phyloP scores from a whole-genome alignment of 179 eudicot species.

The Dionaea muscipula region DNA sequence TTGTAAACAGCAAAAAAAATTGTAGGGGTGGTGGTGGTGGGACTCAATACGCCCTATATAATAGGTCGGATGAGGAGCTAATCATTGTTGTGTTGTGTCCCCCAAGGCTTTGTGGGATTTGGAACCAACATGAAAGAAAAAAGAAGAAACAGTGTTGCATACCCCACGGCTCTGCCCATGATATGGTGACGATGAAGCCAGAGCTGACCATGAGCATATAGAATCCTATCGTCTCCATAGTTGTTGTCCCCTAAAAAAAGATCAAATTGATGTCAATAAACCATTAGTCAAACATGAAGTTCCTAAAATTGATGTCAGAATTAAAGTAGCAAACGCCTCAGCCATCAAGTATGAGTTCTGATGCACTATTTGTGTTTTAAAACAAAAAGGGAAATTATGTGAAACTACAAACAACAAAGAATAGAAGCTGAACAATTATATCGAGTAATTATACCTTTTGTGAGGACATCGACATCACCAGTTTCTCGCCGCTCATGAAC shows the following conservation, averaged over 20 bases:
- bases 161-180: slow-evolving; percentile 81
- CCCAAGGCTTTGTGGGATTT: too few relatives aligned
- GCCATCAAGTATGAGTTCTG: too few relatives aligned
- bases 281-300: too few relatives aligned
- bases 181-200: slow-evolving; percentile 66
- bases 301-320: too few relatives aligned
- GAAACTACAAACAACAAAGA: too few relatives aligned
- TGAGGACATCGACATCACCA: slow-evolving; percentile 56
- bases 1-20: too few relatives aligned
- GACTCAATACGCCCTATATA: too few relatives aligned
- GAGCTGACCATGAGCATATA: slow-evolving; percentile 67
- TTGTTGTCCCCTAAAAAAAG: slow-evolving; percentile 58
- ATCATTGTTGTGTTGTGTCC: neutral
- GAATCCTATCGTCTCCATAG: slow-evolving; percentile 35
- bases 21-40: too few relatives aligned
- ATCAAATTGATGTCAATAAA: neutral
- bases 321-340: too few relatives aligned
- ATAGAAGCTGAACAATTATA: neutral
- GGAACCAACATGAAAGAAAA: neutral
- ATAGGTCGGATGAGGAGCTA: too few relatives aligned
- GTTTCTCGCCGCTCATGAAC: slow-evolving; percentile 56
- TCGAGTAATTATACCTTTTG: slow-evolving; percentile 42
- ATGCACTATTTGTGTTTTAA: too few relatives aligned
- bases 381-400: too few relatives aligned
- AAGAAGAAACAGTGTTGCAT: slow-evolving; percentile 10